A percentile compares a stretch with the other conserved stretches of the same genome.
These are phyloP conservation scores for Alternaria arbusti DNA, from an alignment of 2,329 filamentous ascomycete genomes.

Conservation along the genomic window DNA sequence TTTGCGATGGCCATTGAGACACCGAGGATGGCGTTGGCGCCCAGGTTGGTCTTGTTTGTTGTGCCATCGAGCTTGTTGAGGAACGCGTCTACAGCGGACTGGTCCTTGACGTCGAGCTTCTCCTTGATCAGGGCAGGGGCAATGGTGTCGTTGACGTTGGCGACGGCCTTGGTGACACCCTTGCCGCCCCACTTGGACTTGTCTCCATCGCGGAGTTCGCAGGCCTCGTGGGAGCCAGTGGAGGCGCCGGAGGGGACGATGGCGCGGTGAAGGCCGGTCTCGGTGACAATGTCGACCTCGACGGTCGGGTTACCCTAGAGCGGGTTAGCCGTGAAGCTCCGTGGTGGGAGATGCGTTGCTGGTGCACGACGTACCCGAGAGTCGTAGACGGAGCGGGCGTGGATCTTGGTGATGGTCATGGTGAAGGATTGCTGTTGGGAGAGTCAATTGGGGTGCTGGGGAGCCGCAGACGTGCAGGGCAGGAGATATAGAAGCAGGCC, in stretches of 20 bases:
- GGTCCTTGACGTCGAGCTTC: constrained; percentile 62
- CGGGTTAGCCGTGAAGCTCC: constrained; percentile 12
- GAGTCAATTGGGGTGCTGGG: constrained; percentile 32
- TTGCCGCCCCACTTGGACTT: constrained; percentile 62
- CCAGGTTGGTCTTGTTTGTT: constrained; percentile 64
- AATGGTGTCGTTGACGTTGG: constrained; percentile 62
- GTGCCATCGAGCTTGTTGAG: constrained; percentile 63
- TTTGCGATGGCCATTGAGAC: constrained; percentile 66
- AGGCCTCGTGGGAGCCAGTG: constrained; percentile 66
- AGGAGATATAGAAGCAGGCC: constrained; percentile 33
- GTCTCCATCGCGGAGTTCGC: constrained; percentile 61
- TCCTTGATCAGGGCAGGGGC: constrained; percentile 62
- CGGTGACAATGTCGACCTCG: constrained; percentile 95
- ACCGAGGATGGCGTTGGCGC: constrained; percentile 67
- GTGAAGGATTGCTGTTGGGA: constrained; percentile 47
- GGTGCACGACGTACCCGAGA: constrained; percentile 65
- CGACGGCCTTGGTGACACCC: constrained; percentile 62
- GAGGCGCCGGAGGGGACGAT: constrained; percentile 97
- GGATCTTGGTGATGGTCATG: constrained; percentile 73
- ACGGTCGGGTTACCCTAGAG: constrained; percentile 87
- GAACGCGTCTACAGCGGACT: constrained; percentile 61
- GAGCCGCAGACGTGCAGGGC: constrained; percentile 14
- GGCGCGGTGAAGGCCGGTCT: constrained; percentile 94
- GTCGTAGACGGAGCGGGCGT: constrained; percentile 86
- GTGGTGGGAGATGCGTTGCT: neutral